Evolutionary conservation across 2,329 filamentous ascomycete genomes (phyloP), one percentile per base, ranked within the genome.

Genomic region (Plenodomus biglobosus): DNA sequence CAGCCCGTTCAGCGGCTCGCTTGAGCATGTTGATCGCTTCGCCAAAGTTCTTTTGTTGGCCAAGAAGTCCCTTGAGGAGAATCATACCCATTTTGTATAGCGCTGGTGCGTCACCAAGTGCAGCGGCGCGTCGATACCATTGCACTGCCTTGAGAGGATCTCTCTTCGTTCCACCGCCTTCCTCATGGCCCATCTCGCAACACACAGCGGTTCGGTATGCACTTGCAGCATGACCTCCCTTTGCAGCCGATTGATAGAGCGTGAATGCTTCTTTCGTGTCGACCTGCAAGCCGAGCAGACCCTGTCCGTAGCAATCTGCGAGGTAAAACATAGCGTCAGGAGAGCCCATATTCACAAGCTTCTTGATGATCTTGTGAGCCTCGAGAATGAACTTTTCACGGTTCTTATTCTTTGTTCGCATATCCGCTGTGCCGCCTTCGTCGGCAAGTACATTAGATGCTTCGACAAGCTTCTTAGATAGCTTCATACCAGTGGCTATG

Each of bases 71-170:
- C 72, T 97, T 97, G 45, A 97, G 82, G 53, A 90, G 77, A 58
- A 99, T 95, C 86, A 96, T 95, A 49, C 94, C 94, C 73, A 97
- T 85, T 74, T 99, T 99, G 77, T 96, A 99, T 90, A 97, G 95
- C 22, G 92, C 94, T 0, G 92, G 88, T 1, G 88, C 87, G 65
- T 99, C 92, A 2, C 94, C 92, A 2, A 97, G 79, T 11, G 87
- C 87, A 10, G 94, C 92, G 6, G 94, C 91, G 37, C 92, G 88
- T 70, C 92, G 91, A 73, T 99, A 99, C 94, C 94, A 99, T 71
- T 97, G 92, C 17, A 97, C 92, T 1, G 94, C 92, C 74, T 97
- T 97, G 57, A 92, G 75, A 0, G 90, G 90, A 65, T 99, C 94
- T 61, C 87, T 88, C 49, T 90, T 85, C 1, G 94, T 97, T 19